A percentile compares a stretch with the other conserved stretches of the same genome.
Evolutionary conservation across 2,329 filamentous ascomycete genomes (phyloP).

Genomic region (Aspergillus novoparasiticus): DNA sequence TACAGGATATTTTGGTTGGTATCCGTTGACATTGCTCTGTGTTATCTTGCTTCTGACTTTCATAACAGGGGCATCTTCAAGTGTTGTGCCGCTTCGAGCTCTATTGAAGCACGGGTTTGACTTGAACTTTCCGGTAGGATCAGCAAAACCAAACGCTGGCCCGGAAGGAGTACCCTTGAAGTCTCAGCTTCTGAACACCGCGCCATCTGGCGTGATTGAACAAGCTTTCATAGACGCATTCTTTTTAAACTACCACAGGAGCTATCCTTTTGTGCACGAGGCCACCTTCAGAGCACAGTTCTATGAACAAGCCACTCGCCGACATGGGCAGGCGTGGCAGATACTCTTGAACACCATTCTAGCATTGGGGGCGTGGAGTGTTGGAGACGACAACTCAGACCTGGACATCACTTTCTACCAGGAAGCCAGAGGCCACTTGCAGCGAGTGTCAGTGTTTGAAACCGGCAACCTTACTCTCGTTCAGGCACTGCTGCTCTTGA

Average conservation of each 20-base stretch:
- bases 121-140: conserved; percentile 37
- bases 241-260: conserved; percentile 50
- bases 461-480: conserved; percentile 53
- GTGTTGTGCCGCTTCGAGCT: conserved; percentile 42
- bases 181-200: conserved; percentile 40
- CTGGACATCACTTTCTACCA: conserved; percentile 50
- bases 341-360: conserved; percentile 50
- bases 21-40: neutral
- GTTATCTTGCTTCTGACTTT: conserved; percentile 7
- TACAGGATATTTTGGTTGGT: conserved; percentile 42
- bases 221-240: conserved; percentile 50
- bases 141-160: conserved; percentile 25
- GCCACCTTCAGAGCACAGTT: conserved; percentile 52
- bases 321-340: conserved; percentile 47
- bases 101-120: conserved; percentile 44
- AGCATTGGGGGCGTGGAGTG: conserved; percentile 50
- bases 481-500: conserved; percentile 50
- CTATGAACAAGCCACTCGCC: conserved; percentile 46
- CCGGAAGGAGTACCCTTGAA: conserved; percentile 37
- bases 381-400: conserved; percentile 43
- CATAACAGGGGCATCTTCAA: conserved; percentile 38
- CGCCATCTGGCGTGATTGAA: conserved; percentile 41
- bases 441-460: conserved; percentile 50
- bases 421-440: conserved; percentile 50
- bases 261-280: conserved; percentile 53